Evolutionary conservation across 306 rosid genomes (phyloP).

Genomic region (Glycine soja): DNA sequence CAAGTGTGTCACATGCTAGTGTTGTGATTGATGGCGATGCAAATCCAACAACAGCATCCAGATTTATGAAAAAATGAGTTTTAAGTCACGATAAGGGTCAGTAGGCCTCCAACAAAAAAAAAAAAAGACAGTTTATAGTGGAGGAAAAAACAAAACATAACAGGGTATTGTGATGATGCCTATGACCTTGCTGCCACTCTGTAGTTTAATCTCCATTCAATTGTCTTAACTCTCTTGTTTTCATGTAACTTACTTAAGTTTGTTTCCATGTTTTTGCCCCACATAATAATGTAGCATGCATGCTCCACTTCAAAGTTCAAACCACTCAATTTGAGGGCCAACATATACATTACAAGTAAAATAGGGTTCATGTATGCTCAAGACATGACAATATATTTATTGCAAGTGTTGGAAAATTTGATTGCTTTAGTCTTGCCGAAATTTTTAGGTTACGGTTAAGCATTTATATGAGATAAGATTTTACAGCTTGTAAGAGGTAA

Average conservation of each 20-base stretch:
- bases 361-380: too few relatives aligned
- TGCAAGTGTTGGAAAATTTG: background rate
- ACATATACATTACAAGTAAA: too few relatives aligned
- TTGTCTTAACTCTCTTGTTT: background rate
- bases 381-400: too few relatives aligned
- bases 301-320: background rate
- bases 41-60: background rate
- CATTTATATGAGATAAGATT: background rate
- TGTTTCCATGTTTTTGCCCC: background rate
- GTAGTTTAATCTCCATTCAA: slow-evolving; percentile 12
- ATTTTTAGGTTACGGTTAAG: background rate
- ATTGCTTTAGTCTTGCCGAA: background rate
- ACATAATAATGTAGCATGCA: background rate
- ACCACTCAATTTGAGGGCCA: background rate
- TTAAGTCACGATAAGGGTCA: background rate
- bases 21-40: background rate
- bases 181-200: slow-evolving; percentile 10
- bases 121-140: background rate
- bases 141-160: background rate
- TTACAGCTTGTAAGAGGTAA: too few relatives aligned
- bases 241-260: background rate
- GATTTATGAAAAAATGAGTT: background rate
- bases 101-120: background rate
- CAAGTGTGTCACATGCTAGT: slow-evolving; percentile 21
- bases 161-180: background rate